These are phyloP conservation scores for Phoma sp. DNA, from an alignment of 2,329 filamentous ascomycete species.

Conservation along the genomic window DNA sequence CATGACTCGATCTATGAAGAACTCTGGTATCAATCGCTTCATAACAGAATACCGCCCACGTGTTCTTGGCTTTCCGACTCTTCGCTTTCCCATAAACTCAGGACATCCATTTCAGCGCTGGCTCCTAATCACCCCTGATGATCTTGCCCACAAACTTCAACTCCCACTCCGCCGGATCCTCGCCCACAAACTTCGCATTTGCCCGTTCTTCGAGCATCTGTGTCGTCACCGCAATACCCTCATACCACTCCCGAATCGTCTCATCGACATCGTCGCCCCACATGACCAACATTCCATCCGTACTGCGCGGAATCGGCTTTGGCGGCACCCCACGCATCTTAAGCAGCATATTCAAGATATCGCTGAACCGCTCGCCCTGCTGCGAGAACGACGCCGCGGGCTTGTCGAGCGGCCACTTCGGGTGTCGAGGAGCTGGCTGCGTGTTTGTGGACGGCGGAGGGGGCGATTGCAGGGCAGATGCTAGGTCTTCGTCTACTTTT, in stretches of 20 bases:
- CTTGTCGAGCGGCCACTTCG: constrained; percentile 62
- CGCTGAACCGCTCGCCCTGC: constrained; percentile 65
- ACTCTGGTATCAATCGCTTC: constrained; percentile 12
- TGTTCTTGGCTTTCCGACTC: background rate
- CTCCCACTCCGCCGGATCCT: constrained; percentile 47
- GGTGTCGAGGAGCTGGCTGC: constrained; percentile 25
- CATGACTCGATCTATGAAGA: background rate
- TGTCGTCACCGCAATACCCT: constrained; percentile 40
- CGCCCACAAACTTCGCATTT: constrained; percentile 40
- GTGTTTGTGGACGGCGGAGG: constrained; percentile 14
- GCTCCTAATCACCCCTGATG: constrained; percentile 33
- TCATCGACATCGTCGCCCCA: constrained; percentile 44
- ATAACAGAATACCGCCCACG: constrained; percentile 5
- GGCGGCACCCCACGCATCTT: constrained; percentile 62
- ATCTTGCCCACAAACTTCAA: constrained; percentile 48
- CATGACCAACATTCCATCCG: constrained; percentile 46
- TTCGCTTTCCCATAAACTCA: background rate
- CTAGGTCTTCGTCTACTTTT: constrained; percentile 25
- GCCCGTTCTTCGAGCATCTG: constrained; percentile 37
- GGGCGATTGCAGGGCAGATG: constrained; percentile 31
- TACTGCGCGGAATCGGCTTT: constrained; percentile 41
- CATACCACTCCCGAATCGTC: constrained; percentile 46
- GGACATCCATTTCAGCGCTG: background rate
- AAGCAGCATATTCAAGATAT: constrained; percentile 64
- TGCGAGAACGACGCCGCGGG: constrained; percentile 60